phyloP scores from a whole-genome alignment of 257 asterid genomes.

The Penstemon barbatus region DNA sequence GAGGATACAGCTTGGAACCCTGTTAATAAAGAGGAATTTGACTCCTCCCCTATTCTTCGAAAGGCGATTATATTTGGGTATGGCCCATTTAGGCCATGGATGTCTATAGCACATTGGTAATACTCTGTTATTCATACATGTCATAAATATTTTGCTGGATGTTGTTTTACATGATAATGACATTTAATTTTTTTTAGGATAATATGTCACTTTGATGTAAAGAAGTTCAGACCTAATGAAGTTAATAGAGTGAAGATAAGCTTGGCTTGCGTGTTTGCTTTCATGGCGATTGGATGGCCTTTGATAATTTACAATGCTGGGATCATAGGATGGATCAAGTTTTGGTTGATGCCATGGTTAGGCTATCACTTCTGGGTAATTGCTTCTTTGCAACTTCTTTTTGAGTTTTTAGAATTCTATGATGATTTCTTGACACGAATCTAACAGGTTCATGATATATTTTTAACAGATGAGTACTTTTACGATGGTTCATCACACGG shows the following conservation, averaged over 20 bases:
- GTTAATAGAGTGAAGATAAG: slow-evolving; percentile 90
- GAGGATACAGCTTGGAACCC: slow-evolving; percentile 99
- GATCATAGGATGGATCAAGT: slow-evolving; percentile 85
- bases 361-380: slow-evolving; percentile 99
- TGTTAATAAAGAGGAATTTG: slow-evolving; percentile 57
- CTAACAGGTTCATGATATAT: slow-evolving; percentile 7
- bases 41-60: slow-evolving; percentile 52
- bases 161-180: slow-evolving; percentile 9
- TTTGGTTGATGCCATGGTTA: slow-evolving; percentile 98
- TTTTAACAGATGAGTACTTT: slow-evolving; percentile 90
- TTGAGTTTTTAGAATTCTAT: background rate
- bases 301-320: slow-evolving; percentile 76
- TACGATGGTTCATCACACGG: slow-evolving; percentile 98
- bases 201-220: slow-evolving; percentile 71
- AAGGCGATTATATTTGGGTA: slow-evolving; percentile 77
- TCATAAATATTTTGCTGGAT: slow-evolving; percentile 9
- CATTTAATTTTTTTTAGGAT: slow-evolving; percentile 47
- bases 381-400: slow-evolving; percentile 8
- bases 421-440: slow-evolving; percentile 14
- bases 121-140: slow-evolving; percentile 7
- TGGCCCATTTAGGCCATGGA: slow-evolving; percentile 86
- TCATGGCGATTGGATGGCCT: slow-evolving; percentile 98
- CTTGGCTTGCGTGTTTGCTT: slow-evolving; percentile 86
- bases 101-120: slow-evolving; percentile 96
- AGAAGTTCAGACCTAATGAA: slow-evolving; percentile 87